Base-by-base conservation (phyloP, 257 asterid species). In the Cruciata laevipes region DNA sequence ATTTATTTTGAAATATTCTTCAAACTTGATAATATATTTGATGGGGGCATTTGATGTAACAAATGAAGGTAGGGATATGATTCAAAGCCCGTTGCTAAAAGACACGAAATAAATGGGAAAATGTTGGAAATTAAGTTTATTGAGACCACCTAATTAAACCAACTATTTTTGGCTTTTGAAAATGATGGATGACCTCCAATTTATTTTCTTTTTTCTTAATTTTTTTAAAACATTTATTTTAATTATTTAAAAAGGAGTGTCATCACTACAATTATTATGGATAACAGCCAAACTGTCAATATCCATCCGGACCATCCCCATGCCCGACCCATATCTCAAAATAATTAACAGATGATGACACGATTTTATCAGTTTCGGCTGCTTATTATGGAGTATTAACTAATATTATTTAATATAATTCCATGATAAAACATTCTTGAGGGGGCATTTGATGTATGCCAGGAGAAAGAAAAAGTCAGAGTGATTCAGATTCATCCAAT, bases 191-290 rank as follows among this genome's bases (percentile, higher is more conserved):
- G 60, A 53, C 30, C n/a, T n/a, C n/a, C n/a, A n/a, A n/a, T n/a
- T n/a, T n/a, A n/a, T n/a, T n/a, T n/a, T n/a, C n/a, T n/a, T 33
- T 33, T 33, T 37, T 37, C 9, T 37, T 6, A 1, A 3, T 37
- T 37, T 37, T 37, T 3, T 37, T 37, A 10, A 37, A 27, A 27
- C 30, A 1, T 27, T 27, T 37, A 7, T 37, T 9, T 9, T 6
- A 6, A 6, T 7, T 7, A 0, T 6, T 9, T 37, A 37, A 37
- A 37, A 37, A 35, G 3, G 9, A 35, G 42, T 37, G 42, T 37
- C 42, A 37, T 37, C 35, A 13, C 63, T 42, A 24, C 77, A 72
- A 83, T 74, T 69, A 79, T 83, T 78, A 65, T 31, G 71, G 27
- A 72, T 27, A 38, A 75, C 63, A 20, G 49, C 35, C 74, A 63